Conservation (phyloP, 192 early-diverging fungal species). For the Coemansia umbellata region DNA sequence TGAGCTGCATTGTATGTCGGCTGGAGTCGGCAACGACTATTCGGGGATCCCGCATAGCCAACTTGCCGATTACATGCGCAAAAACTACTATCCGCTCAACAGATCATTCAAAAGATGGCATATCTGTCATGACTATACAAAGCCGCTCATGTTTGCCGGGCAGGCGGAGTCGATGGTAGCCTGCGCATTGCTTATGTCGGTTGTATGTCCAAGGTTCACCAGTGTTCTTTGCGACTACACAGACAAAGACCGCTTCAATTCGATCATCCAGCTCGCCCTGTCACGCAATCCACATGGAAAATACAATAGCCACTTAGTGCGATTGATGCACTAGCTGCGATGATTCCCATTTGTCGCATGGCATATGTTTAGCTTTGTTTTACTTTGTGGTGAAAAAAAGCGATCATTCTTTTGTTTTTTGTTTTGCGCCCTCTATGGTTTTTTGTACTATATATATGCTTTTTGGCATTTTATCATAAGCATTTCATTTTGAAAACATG, state of each 20-base stretch:
- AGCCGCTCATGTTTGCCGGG: background rate
- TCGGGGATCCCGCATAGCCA: background rate
- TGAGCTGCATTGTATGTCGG: conserved; percentile 9
- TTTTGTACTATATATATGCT: too few species aligned
- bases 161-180: background rate
- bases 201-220: conserved; percentile 10
- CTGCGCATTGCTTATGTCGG: conserved; percentile 4
- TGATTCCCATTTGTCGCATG: too few species aligned
- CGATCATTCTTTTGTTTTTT: too few species aligned
- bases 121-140: conserved; percentile 2
- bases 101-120: conserved; percentile 7
- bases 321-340: too few species aligned
- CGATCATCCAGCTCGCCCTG: conserved; percentile 1
- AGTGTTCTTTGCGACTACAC: background rate
- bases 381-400: too few species aligned
- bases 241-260: background rate
- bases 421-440: too few species aligned
- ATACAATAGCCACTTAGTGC: background rate
- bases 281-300: conserved; percentile 1
- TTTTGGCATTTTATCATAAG: background rate
- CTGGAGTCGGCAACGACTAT: conserved; percentile 10
- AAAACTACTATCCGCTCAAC: conserved; percentile 13
- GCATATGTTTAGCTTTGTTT: too few species aligned
- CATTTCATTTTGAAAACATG: background rate
- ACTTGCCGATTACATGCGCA: conserved; percentile 8